Evolutionary conservation across 345 rosid species (phyloP).

Genomic region (Hypericum perforatum): DNA sequence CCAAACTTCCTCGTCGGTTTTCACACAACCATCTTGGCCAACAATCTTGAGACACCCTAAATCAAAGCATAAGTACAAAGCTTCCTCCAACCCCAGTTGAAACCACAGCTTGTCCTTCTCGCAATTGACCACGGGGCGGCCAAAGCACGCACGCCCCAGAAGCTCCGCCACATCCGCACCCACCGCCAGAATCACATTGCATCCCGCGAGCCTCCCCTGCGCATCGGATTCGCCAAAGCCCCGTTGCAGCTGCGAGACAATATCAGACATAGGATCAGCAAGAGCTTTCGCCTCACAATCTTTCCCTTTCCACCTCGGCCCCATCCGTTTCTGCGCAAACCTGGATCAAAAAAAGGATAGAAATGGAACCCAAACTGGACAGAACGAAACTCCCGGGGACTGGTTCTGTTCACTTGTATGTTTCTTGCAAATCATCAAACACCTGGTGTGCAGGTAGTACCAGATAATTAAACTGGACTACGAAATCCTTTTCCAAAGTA

Average conservation of each 20-base stretch:
- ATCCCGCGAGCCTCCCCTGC: conserved; percentile 37
- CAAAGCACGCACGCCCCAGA: conserved; percentile 59
- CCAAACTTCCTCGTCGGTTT: conserved; percentile 39
- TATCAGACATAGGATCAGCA: too few species aligned
- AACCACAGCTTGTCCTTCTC: conserved; percentile 67
- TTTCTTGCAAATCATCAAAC: too few species aligned
- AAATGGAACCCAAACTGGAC: too few species aligned
- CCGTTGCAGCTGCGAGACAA: neutral
- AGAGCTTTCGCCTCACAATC: too few species aligned
- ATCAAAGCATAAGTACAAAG: conserved; percentile 46
- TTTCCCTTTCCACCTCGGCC: too few species aligned
- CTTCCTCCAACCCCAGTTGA: conserved; percentile 72
- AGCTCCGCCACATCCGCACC: conserved; percentile 46
- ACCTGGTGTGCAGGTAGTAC: too few species aligned
- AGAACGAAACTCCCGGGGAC: too few species aligned
- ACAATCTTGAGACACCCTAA: conserved; percentile 69
- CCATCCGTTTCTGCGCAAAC: too few species aligned
- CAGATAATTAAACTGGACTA: too few species aligned
- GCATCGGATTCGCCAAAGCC: conserved; percentile 27
- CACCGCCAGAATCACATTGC: conserved; percentile 39
- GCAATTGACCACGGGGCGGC: conserved; percentile 38
- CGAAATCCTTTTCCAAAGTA: too few species aligned
- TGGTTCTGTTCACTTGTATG: too few species aligned
- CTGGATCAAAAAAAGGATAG: too few species aligned
- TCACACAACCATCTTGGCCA: conserved; percentile 22